These are phyloP conservation scores for Yamadazyma trypodendri DNA, from an alignment of 1,139 yeast species.

Conservation along the genomic window DNA sequence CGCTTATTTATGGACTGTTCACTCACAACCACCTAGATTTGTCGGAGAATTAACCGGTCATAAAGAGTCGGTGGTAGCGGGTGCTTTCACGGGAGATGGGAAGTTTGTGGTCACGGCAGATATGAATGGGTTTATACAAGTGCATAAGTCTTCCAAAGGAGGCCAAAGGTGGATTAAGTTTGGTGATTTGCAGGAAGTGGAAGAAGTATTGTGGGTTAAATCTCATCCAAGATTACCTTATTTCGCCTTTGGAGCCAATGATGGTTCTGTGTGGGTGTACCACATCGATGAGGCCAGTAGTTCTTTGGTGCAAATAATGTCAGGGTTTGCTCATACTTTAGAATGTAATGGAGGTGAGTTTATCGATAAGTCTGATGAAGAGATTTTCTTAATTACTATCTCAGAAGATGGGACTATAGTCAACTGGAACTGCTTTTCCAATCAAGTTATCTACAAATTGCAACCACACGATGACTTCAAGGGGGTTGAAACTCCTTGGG, in stretches of 20 bases:
- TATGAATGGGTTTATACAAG: slow-evolving; percentile 84
- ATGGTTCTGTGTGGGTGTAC: slow-evolving; percentile 95
- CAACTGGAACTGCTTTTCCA: slow-evolving; percentile 87
- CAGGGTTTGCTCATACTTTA: slow-evolving; percentile 75
- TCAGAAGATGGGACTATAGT: slow-evolving; percentile 89
- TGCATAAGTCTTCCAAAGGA: slow-evolving; percentile 67
- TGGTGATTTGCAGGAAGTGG: slow-evolving; percentile 80
- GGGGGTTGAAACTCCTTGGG: slow-evolving; percentile 86
- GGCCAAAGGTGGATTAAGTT: slow-evolving; percentile 81
- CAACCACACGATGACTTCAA: slow-evolving; percentile 60
- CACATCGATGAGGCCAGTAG: slow-evolving; percentile 59
- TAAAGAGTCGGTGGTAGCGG: slow-evolving; percentile 83
- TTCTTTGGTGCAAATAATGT: slow-evolving; percentile 67
- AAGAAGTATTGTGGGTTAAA: slow-evolving; percentile 70
- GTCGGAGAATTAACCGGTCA: slow-evolving; percentile 76
- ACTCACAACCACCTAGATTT: slow-evolving; percentile 75
- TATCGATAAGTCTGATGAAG: slow-evolving; percentile 60
- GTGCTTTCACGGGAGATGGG: slow-evolving; percentile 84
- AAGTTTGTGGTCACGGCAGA: slow-evolving; percentile 82
- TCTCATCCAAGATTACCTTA: slow-evolving; percentile 73
- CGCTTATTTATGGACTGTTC: slow-evolving; percentile 91
- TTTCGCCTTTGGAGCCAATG: slow-evolving; percentile 92
- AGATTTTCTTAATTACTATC: slow-evolving; percentile 65
- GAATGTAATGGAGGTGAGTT: slow-evolving; percentile 81
- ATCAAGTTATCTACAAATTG: slow-evolving; percentile 64